phyloP scores from a whole-genome alignment of 148 eudicot species.

The Persicaria maculosa region DNA sequence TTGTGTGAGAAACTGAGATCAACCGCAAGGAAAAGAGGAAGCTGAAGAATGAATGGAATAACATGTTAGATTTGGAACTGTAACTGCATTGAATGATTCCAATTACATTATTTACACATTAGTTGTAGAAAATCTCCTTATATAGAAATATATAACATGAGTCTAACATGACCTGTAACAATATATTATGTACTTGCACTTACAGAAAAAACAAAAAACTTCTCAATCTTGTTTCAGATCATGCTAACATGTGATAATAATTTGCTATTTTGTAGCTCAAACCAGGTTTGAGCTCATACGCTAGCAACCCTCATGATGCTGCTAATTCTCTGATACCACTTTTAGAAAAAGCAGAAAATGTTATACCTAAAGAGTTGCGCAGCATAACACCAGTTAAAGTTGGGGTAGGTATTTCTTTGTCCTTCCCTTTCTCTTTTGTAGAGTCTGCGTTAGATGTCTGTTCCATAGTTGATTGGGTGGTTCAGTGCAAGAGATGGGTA shows the following conservation, averaged over 20 bases:
- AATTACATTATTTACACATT: no score
- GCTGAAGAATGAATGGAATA: no score
- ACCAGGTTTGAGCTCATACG: slow-evolving; percentile 84
- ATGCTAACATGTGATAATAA: not conserved
- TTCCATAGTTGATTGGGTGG: not conserved
- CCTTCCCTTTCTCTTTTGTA: not conserved
- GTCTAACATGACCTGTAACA: no score
- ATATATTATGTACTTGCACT: no score
- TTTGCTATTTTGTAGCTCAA: slow-evolving; percentile 34
- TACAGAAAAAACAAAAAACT: no score
- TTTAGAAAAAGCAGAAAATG: slow-evolving; percentile 55
- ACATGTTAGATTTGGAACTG: no score
- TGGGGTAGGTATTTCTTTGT: slow-evolving; percentile 52
- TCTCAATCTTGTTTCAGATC: no score
- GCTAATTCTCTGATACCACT: slow-evolving; percentile 66
- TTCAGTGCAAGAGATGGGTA: not conserved
- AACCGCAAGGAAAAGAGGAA: no score
- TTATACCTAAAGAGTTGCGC: slow-evolving; percentile 61
- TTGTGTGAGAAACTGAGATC: no score
- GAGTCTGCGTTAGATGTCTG: not conserved
- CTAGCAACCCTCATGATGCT: slow-evolving; percentile 76
- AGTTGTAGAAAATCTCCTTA: no score
- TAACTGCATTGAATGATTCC: no score
- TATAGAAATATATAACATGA: no score
- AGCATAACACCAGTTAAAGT: slow-evolving; percentile 82